phyloP scores from a whole-genome alignment of 2,329 filamentous ascomycete species.

The Scedosporium dehoogii region DNA sequence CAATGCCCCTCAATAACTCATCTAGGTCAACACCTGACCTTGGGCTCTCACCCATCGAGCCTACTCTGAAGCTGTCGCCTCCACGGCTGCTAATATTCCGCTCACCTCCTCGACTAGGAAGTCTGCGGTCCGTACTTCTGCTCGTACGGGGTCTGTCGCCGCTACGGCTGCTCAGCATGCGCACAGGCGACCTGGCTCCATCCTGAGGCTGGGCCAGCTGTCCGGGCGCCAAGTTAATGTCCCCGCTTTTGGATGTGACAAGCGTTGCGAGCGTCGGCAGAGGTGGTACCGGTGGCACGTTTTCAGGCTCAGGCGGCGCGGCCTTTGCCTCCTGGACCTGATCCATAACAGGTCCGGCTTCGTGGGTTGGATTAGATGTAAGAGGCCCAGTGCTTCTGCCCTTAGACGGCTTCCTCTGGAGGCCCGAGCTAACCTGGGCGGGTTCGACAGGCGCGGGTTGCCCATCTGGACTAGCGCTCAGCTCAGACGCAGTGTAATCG shows the following conservation, averaged over 20 bases:
- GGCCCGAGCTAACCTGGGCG: constrained; percentile 12
- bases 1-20: constrained; percentile 39
- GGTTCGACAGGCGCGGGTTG: constrained; percentile 19
- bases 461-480: constrained; percentile 44
- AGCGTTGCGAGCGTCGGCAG: constrained; percentile 28
- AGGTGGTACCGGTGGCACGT: constrained; percentile 47
- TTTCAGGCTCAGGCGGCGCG: constrained; percentile 20
- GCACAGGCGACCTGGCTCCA: constrained; percentile 2
- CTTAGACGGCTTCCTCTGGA: constrained; percentile 7
- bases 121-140: constrained; percentile 5
- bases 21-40: constrained; percentile 32
- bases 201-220: neutral
- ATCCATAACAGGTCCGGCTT: constrained; percentile 10
- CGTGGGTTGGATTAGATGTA: constrained; percentile 30
- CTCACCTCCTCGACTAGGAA: constrained; percentile 5
- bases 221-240: neutral
- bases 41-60: constrained; percentile 21
- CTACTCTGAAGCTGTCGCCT: constrained; percentile 25
- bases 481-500: constrained; percentile 56
- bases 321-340: constrained; percentile 17
- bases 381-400: constrained; percentile 19
- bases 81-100: constrained; percentile 32
- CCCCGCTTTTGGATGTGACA: constrained; percentile 12
- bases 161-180: constrained; percentile 5
- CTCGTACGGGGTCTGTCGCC: constrained; percentile 1